Evolutionary conservation across 768 basidiomycete species (phyloP), one percentile per base, ranked within the genome.

Genomic region (Trametopsis cervina): DNA sequence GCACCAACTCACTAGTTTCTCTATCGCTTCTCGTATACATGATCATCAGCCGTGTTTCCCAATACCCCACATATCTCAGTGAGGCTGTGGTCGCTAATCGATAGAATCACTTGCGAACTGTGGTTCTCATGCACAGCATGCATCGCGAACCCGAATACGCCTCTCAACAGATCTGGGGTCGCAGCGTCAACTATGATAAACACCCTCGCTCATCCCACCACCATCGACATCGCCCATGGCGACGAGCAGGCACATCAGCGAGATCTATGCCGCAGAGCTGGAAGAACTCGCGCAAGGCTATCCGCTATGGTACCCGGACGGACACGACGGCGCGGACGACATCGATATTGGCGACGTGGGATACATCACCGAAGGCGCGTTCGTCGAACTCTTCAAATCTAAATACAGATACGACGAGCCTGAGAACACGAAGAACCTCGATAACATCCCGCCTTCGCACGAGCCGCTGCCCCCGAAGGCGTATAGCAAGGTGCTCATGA

Each of bases 251-350:
- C 29, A 33, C 15, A 33, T 33, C 29, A 44, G 43, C 43, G 43
- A 44, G 3, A 20, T 44, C 6, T 44, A 44, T 27, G 25, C 43
- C 9, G 12, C 22, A 15, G 21, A 22, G 4, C 43, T 44, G 25
- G 29, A 18, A 7, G 25, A 3, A 12, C 26, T 44, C n/a, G 45
- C 23, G 3, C 22, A 40, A 3, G 48, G 48, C 2, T 10, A 24
- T n/a, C 35, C 48, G 15, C 41, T 49, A 11, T 49, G 48, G 48
- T 49, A 35, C 18, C 48, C 48, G 4, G 48, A 49, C 11, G 40
- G 40, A 2, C 38, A 24, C 12, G 29, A 40, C 42, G 12, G 12
- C 42, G 11, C n/a, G 15, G 23, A 25, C 17, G 42, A 43, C 12
- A 25, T 43, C 17, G 24, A 40, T 3, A 40, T 39, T n/a, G 49